Evolutionary conservation across 768 basidiomycete genomes (phyloP).

Genomic region (Boletus reticuloceps): DNA sequence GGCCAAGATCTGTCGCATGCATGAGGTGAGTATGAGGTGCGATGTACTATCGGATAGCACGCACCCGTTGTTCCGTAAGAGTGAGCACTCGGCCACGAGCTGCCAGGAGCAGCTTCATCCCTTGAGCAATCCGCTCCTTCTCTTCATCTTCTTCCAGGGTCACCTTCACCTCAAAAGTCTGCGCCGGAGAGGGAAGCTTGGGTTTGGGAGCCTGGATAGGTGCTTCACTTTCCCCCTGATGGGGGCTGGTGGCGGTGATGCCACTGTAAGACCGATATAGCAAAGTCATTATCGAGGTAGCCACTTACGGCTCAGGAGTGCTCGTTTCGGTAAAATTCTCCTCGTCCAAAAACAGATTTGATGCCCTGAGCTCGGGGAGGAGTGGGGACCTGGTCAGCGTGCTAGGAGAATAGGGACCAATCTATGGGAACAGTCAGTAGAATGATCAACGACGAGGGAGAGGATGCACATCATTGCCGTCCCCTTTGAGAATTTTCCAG

Average conservation of each 20-base stretch:
- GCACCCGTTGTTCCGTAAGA: slow-evolving; percentile 72
- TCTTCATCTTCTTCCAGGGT: slow-evolving; percentile 52
- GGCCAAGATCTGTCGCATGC: slow-evolving; percentile 42
- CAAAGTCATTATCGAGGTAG: slow-evolving; percentile 1
- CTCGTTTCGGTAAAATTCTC: slow-evolving; percentile 47
- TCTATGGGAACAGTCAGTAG: slow-evolving; percentile 40
- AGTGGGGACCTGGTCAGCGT: slow-evolving; percentile 72
- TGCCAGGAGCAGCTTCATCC: slow-evolving; percentile 64
- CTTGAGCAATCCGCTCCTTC: slow-evolving; percentile 58
- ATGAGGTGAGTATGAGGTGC: not conserved
- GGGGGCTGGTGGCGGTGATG: slow-evolving; percentile 5
- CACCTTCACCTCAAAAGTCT: slow-evolving; percentile 21
- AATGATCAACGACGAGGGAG: not conserved
- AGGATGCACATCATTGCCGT: slow-evolving; percentile 67
- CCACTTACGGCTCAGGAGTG: slow-evolving; percentile 46
- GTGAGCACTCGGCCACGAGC: slow-evolving; percentile 72
- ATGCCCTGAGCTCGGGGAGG: slow-evolving; percentile 71
- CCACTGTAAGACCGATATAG: slow-evolving; percentile 22
- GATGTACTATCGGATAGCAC: not conserved
- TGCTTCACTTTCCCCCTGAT: slow-evolving; percentile 4
- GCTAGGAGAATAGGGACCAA: slow-evolving; percentile 78
- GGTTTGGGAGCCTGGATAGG: slow-evolving; percentile 1
- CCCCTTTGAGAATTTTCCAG: slow-evolving; percentile 83
- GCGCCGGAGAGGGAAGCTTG: not conserved
- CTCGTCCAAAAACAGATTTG: slow-evolving; percentile 68